Evolutionary conservation across 495 filamentous ascomycete genomes (phyloP).

Genomic region (Aspergillus avenaceus): DNA sequence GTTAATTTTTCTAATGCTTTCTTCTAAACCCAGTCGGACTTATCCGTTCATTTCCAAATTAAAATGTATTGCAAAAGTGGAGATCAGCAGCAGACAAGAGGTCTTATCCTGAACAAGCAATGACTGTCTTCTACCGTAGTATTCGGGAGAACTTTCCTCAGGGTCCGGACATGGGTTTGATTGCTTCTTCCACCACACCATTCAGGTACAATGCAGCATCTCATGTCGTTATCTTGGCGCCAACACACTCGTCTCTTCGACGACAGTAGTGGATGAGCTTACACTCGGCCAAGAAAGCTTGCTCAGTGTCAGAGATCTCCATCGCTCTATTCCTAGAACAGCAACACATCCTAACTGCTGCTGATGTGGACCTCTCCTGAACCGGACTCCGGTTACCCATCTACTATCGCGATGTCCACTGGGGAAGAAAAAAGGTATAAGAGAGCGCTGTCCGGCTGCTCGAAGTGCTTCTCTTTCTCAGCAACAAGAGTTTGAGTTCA

Average conservation of each 20-base stretch:
- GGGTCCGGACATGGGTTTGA: neutral
- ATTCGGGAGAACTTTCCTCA: neutral
- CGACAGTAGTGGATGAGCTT: neutral
- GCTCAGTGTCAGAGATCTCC: neutral
- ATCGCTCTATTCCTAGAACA: neutral
- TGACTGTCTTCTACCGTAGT: neutral
- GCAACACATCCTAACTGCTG: neutral
- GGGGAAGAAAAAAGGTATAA: constrained; percentile 6
- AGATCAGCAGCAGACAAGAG: neutral
- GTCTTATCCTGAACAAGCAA: neutral
- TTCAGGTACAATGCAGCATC: neutral
- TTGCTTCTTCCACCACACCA: neutral
- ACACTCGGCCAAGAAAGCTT: neutral
- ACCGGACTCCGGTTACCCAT: neutral
- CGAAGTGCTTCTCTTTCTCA: neutral
- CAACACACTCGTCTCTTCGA: neutral
- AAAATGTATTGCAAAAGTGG: neutral
- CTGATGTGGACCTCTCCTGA: neutral
- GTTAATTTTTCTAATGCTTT: no score
- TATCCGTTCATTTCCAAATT: neutral
- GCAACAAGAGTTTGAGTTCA: constrained; percentile 1
- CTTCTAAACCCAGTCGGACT: neutral
- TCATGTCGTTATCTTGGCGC: neutral
- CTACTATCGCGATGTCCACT: constrained; percentile 1
- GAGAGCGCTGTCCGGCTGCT: neutral